Percentiles rank a stretch among this genome's conserved stretches.
phyloP scores from a whole-genome alignment of 257 asterid genomes.

The Catharanthus roseus region DNA sequence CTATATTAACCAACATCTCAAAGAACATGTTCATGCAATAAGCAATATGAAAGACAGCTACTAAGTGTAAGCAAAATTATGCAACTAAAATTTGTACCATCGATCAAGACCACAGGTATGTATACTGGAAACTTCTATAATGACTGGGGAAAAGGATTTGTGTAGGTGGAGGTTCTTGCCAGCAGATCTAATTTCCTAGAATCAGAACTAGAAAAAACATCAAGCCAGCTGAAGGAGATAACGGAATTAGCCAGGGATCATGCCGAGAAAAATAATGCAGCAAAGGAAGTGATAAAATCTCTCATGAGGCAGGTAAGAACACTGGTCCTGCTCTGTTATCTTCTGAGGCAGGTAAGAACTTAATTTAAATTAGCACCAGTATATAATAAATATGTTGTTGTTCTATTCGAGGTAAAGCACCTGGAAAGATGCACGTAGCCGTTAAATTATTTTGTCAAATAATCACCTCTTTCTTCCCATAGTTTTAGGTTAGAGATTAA shows the following conservation, averaged over 20 bases:
- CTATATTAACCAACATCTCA: neutral
- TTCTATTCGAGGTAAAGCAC: neutral
- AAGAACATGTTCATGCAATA: neutral
- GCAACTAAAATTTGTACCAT: neutral
- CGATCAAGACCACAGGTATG: neutral
- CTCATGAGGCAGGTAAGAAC: slow-evolving; percentile 46
- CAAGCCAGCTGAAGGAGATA: slow-evolving; percentile 40
- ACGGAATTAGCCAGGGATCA: slow-evolving; percentile 35
- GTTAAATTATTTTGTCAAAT: neutral
- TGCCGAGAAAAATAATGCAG: slow-evolving; percentile 44
- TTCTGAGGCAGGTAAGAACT: neutral
- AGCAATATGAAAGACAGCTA: neutral
- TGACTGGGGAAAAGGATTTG: slow-evolving; percentile 6
- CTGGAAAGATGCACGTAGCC: neutral
- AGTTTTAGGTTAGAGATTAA: neutral
- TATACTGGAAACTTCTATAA: neutral
- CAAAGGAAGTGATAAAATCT: slow-evolving; percentile 49
- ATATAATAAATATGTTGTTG: neutral
- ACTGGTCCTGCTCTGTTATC: neutral
- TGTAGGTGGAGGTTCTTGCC: slow-evolving; percentile 54
- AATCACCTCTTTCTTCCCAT: neutral
- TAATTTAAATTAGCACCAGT: neutral
- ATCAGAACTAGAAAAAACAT: slow-evolving; percentile 48
- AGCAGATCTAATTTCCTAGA: slow-evolving; percentile 43
- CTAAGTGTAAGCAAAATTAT: neutral